A percentile compares a stretch with the other conserved stretches of the same genome.
phyloP scores from a whole-genome alignment of 495 filamentous ascomycete genomes.

The Penicillium macrosclerotiorum region DNA sequence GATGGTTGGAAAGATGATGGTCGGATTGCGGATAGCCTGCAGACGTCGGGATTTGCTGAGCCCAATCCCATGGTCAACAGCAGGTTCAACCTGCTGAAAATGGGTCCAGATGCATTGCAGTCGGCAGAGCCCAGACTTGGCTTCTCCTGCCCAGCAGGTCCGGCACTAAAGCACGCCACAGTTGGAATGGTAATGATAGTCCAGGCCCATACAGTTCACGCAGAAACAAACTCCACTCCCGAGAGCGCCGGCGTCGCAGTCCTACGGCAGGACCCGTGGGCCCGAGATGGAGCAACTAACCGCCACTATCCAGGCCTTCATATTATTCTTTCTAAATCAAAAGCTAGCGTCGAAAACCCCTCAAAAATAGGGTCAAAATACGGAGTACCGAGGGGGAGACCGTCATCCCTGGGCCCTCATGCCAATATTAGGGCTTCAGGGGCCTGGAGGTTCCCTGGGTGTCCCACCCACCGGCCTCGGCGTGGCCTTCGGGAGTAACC shows the following conservation, averaged over 20 bases:
- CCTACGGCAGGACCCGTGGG: conserved; percentile 3
- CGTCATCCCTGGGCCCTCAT: too few relatives aligned
- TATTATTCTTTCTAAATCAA: too few relatives aligned
- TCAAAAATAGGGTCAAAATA: too few relatives aligned
- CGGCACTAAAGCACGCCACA: conserved; percentile 19
- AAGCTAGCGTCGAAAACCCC: too few relatives aligned
- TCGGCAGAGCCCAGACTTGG: neutral
- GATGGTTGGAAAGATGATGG: neutral
- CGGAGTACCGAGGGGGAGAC: too few relatives aligned
- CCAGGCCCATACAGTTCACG: conserved; percentile 1
- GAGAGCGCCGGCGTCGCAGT: conserved; percentile 4
- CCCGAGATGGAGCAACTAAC: neutral
- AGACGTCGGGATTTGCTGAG: neutral
- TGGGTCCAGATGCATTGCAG: neutral
- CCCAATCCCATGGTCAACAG: neutral
- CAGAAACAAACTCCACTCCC: conserved; percentile 3
- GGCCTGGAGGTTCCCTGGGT: conserved; percentile 3
- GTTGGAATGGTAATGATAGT: conserved; percentile 13
- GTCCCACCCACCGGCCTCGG: too few relatives aligned
- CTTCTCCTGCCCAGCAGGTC: neutral
- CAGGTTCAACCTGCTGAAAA: neutral
- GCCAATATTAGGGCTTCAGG: conserved; percentile 1
- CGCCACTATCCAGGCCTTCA: too few relatives aligned
- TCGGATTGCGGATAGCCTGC: neutral
- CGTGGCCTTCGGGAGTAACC: too few relatives aligned